Evolutionary conservation across 2,329 filamentous ascomycete genomes (phyloP), one percentile per base, ranked within the genome.

Genomic region (Lasiodiplodia gonubiensis): DNA sequence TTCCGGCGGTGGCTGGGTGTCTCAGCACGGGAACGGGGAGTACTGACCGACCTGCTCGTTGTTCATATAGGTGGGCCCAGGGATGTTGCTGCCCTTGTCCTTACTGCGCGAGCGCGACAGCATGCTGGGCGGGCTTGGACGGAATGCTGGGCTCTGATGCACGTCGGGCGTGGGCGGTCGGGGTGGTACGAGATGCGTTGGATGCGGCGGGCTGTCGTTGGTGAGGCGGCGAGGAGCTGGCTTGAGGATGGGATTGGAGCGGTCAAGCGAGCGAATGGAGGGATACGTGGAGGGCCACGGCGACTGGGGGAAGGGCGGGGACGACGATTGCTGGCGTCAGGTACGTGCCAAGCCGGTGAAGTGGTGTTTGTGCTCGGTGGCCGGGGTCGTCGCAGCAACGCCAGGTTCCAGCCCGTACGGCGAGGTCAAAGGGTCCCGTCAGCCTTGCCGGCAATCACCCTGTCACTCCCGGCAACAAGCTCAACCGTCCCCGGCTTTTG

Each of bases 1-100:
- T 11, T 33, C 27, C 21, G 52, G 42, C 11, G 48, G 30, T 25
- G 42, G 42, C 27, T 23, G 35, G 33, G 23, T n/a, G 55, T 59
- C 35, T 59, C 21, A 16, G 12, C 2, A 7, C n/a, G n/a, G 37
- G 57, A 60, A 60, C 21, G 39, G 14, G 35, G 23, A 46, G 59
- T 68, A n/a, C 78, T 66, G 74, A 80, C 79, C 75, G 76, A 80
- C 79, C 71, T 80, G 77, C 57, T 75, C 70, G 23, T 74, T 72
- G 42, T 75, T 74, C 72, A 80, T 79, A 68, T 74, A 79, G 30
- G 74, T 72, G 46, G 77, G 77, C 57, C 75, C 74, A 46, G 78
- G 77, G 64, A 77, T 74, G 68, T 73, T 69, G 64, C 74, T 75
- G 48, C 39, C 49, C 69, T 75, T 73, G 70, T 79, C 78, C 70